These are phyloP conservation scores for Entophlyctis luteolus DNA, from an alignment of 192 early-diverging fungal genomes.

Conservation along the genomic window DNA sequence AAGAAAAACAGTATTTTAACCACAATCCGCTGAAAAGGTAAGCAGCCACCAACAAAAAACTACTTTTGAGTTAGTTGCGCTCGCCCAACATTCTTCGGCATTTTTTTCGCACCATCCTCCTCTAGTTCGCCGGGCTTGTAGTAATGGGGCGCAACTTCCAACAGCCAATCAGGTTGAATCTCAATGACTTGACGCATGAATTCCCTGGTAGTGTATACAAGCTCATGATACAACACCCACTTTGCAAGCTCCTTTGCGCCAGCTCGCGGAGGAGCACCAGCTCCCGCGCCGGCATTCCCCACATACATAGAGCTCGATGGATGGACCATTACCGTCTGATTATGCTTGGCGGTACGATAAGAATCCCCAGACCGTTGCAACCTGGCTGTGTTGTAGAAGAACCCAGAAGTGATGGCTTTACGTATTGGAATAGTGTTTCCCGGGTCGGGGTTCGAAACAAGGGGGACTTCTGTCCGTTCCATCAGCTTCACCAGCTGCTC, in stretches of 20 bases:
- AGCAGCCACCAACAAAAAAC: too few relatives aligned
- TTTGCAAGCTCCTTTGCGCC: slow-evolving; percentile 78
- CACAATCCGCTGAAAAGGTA: too few relatives aligned
- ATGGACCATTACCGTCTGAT: slow-evolving; percentile 88
- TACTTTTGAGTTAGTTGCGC: slow-evolving; percentile 21
- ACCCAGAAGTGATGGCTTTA: slow-evolving; percentile 90
- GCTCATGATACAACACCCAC: slow-evolving; percentile 88
- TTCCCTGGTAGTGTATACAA: slow-evolving; percentile 89
- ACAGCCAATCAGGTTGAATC: slow-evolving; percentile 80
- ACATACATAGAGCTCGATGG: slow-evolving; percentile 74
- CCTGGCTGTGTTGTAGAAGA: slow-evolving; percentile 90
- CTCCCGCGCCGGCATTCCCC: slow-evolving; percentile 12
- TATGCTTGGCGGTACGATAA: slow-evolving; percentile 87
- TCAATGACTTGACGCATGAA: slow-evolving; percentile 94
- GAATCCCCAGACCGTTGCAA: slow-evolving; percentile 82
- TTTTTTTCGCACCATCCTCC: slow-evolving; percentile 41
- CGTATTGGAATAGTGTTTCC: slow-evolving; percentile 81
- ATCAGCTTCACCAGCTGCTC: slow-evolving; percentile 90
- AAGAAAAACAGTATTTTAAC: too few relatives aligned
- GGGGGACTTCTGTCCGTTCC: slow-evolving; percentile 82
- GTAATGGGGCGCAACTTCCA: slow-evolving; percentile 80
- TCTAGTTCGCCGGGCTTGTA: slow-evolving; percentile 67
- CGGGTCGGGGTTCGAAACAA: slow-evolving; percentile 79
- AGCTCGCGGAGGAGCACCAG: too few relatives aligned
- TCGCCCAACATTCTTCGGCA: slow-evolving; percentile 44